phyloP scores from a whole-genome alignment of 345 rosid genomes.

The Eucalyptus leucophloia region DNA sequence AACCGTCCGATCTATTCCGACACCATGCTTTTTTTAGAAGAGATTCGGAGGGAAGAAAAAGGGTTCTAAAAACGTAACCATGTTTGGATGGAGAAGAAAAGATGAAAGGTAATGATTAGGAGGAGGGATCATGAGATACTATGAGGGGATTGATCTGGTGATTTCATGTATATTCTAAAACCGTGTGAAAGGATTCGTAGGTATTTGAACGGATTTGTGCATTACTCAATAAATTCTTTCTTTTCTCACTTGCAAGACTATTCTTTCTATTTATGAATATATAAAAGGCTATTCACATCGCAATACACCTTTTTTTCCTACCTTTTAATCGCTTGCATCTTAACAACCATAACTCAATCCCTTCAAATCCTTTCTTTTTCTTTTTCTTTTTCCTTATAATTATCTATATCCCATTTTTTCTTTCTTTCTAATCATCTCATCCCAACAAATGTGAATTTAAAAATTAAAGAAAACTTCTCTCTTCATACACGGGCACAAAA shows the following conservation, averaged over 20 bases:
- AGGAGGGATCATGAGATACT: not conserved
- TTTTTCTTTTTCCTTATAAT: not conserved
- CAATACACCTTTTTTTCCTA: not conserved
- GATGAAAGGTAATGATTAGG: not conserved
- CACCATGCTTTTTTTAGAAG: not conserved
- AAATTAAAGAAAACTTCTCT: not conserved
- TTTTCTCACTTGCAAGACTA: not conserved
- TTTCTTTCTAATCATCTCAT: not conserved
- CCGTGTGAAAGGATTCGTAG: not conserved
- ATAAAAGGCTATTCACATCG: not conserved
- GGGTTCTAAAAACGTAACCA: not conserved
- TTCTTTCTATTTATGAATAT: not conserved
- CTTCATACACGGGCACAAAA: not conserved
- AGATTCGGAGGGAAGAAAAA: not conserved
- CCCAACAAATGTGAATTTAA: not conserved
- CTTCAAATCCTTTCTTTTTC: not conserved
- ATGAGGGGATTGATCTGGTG: not conserved
- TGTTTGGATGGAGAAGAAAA: not conserved
- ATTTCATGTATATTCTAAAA: not conserved
- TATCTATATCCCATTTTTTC: not conserved
- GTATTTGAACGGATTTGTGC: not conserved
- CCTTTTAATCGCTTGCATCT: not conserved
- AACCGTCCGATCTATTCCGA: not conserved
- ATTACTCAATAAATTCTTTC: not conserved
- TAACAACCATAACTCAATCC: not conserved